Evolutionary conservation across 1,139 yeast genomes (phyloP), one percentile per base, ranked within the genome.

Genomic region (Candida mesenterica): DNA sequence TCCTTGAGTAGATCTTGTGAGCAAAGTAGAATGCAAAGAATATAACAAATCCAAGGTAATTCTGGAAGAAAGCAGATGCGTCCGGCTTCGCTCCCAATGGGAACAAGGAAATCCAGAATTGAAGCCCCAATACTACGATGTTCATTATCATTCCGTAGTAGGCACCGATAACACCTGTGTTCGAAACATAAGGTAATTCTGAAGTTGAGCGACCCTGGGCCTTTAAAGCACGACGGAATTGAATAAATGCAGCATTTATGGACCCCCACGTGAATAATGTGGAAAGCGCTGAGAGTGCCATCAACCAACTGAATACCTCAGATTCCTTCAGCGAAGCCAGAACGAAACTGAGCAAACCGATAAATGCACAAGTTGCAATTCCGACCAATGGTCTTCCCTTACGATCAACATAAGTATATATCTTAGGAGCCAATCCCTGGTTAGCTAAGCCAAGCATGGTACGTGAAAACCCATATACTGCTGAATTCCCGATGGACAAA

Each of bases 391-490:
- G 75, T 41, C 75, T 55, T 13, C 75, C 75, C 17, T 48, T 53
- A 15, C 61, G 51, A 47, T 68, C 75, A 27, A 69, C 65, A 34
- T 67, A 67, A 12, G 48, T 53, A 32, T 65, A 60, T 23, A 53
- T 43, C 25, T 45, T 41, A 1, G 75, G 75, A 1, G 68, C 74
- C 40, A 65, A 53, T 1, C 71, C 72, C 42, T 65, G 71, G 18
- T 65, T 65, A 6, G 71, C 67, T 39, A 68, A 51, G 31, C 67
- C 60, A 44, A 63, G 62, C 30, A 65, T 53, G 3, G 74, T 66
- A 45, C 75, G 53, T 9, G 74, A 66, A 43, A 66, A 64, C 0
- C 72, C 75, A 45, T 62, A 69, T 4, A 68, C 71, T 5, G 74
- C 70, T 1, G 72, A 62, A 44, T 68, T 67, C 5, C 73, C 75